phyloP scores from a whole-genome alignment of 2,329 filamentous ascomycete species.

The Ophiostoma sp. region DNA sequence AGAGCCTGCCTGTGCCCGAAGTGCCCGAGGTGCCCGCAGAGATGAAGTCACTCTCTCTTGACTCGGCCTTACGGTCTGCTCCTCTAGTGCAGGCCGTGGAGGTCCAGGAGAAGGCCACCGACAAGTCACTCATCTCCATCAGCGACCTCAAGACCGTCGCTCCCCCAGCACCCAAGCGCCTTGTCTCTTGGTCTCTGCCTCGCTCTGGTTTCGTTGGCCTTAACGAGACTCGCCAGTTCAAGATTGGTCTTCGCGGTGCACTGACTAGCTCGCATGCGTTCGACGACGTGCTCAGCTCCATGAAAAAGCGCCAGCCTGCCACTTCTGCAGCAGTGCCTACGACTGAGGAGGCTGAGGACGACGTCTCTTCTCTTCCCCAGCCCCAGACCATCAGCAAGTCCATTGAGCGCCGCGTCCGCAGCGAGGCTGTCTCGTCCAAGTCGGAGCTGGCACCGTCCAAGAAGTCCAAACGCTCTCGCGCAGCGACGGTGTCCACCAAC shows the following conservation, averaged over 20 bases:
- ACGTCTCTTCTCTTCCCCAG: not conserved
- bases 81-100: not conserved
- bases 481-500: not conserved
- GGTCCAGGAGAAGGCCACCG: not conserved
- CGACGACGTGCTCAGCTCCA: constrained; percentile 18
- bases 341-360: constrained; percentile 3
- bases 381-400: not conserved
- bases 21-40: not conserved
- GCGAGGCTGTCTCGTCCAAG: not conserved
- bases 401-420: not conserved
- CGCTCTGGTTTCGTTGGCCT: constrained; percentile 38
- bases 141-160: not conserved
- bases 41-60: not conserved
- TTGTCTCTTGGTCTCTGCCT: constrained; percentile 27
- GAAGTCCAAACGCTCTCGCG: not conserved
- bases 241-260: constrained; percentile 36
- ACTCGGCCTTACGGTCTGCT: not conserved
- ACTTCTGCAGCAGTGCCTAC: not conserved
- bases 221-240: constrained; percentile 33
- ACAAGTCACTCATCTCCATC: not conserved
- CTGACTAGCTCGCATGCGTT: constrained; percentile 35
- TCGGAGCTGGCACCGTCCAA: not conserved
- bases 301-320: not conserved
- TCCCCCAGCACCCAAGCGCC: not conserved
- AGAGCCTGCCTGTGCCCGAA: not conserved